These are phyloP conservation scores for Luffa acutangula DNA, from an alignment of 306 rosid species.

Conservation along the genomic window DNA sequence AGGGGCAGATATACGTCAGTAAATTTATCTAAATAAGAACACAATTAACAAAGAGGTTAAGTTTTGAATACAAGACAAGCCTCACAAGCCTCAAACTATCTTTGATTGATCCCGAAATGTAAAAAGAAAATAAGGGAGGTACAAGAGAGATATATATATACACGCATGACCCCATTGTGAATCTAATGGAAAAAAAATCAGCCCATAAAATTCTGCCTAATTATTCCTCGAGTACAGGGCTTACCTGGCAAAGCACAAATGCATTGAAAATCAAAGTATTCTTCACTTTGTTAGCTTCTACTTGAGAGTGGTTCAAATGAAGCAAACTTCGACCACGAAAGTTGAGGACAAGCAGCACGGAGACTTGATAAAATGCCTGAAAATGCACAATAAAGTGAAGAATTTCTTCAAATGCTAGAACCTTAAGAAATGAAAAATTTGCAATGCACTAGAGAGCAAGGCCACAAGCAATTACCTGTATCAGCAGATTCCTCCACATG, in stretches of 20 bases:
- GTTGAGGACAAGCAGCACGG: slow-evolving; percentile 65
- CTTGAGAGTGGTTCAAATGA: slow-evolving; percentile 12
- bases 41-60: background rate
- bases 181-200: background rate
- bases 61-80: background rate
- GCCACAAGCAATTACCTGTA: slow-evolving; percentile 53
- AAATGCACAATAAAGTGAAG: background rate
- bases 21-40: background rate
- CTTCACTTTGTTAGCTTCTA: slow-evolving; percentile 48
- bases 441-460: background rate
- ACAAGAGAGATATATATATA: background rate
- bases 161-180: background rate
- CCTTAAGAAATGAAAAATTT: background rate
- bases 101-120: background rate
- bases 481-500: slow-evolving; percentile 88
- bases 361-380: slow-evolving; percentile 78
- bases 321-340: slow-evolving; percentile 52
- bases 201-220: background rate
- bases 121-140: background rate
- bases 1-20: background rate
- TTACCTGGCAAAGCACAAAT: slow-evolving; percentile 90
- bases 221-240: slow-evolving; percentile 10
- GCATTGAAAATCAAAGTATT: slow-evolving; percentile 86
- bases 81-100: background rate
- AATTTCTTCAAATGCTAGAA: too few species aligned